Evolutionary conservation across 179 eudicot genomes (phyloP), one percentile per base, ranked within the genome.

Genomic region (Sideroxylon spinosum): DNA sequence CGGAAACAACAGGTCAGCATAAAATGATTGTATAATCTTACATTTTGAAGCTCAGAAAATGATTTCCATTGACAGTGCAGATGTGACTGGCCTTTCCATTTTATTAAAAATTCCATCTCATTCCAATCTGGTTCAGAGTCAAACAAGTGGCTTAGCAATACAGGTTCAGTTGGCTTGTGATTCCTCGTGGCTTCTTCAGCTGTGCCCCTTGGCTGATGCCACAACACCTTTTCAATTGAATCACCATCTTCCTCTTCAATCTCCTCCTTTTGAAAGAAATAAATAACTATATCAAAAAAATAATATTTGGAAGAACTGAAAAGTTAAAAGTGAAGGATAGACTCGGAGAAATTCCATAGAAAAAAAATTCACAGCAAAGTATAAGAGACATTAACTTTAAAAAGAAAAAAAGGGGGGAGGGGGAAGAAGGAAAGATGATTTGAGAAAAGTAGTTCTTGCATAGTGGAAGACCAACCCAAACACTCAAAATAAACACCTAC

Each of bases 71-170:
- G 91, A 83, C 98, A 96, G 72, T 92, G 99, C 56, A 96, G 82
- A 88, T 96, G 97, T 50, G 99, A 96, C 70, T 91, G 98, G 68
- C 99, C 99, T 86, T 94, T 96, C 99, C 99, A 96, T 84, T 96
- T 92, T 74, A 96, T 94, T 62, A 91, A 75, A 86, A 96, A 96
- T 71, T 96, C 99, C 85, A 90, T 89, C 65, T 94, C 90, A 57
- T 89, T 88, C 99, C 99, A 92, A 84, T 94, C 93, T 59, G 89
- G 92, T 82, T 91, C 95, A 11, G 90, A 82, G 76, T 94, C 93
- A 82, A 88, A 92, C 82, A 94, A 87, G 80, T 94, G 88, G 83
- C 91, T 90, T 80, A 91, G 73, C 80, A 96, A 81, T 77, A 88
- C 83, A 25, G 98, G 98, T 26, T 92, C 93, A 11, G 90, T 86